These are phyloP conservation scores for Isatis tinctoria DNA, from an alignment of 345 rosid genomes.

Conservation along the genomic window DNA sequence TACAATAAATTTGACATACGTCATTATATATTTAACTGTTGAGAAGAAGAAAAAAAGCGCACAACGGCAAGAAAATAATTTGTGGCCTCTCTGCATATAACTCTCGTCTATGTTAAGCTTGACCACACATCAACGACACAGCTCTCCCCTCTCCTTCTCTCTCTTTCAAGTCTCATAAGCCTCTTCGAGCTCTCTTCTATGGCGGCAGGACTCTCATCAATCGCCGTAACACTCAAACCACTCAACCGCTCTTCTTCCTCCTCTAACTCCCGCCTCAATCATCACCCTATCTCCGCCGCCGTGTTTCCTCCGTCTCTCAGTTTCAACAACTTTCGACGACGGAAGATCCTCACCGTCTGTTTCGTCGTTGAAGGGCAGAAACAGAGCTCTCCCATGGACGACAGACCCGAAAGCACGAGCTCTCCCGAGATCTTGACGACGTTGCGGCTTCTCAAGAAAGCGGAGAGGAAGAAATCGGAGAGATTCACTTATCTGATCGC, in stretches of 20 bases:
- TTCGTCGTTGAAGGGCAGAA: neutral
- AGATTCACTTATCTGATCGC: conserved; percentile 72
- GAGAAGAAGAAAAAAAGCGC: neutral
- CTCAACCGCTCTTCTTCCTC: conserved; percentile 4
- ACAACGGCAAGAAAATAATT: too few species aligned
- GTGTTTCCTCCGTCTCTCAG: conserved; percentile 6
- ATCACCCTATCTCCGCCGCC: neutral
- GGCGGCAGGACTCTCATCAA: conserved; percentile 20
- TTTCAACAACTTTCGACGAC: neutral
- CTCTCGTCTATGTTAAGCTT: neutral
- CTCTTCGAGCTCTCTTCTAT: conserved; percentile 5
- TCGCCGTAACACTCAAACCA: conserved; percentile 10
- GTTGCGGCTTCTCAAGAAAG: conserved; percentile 41
- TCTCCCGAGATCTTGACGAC: conserved; percentile 1
- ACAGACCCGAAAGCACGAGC: neutral
- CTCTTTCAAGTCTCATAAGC: neutral
- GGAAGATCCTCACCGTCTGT: conserved; percentile 1
- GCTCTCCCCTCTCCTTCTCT: neutral
- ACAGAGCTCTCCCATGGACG: conserved; percentile 13
- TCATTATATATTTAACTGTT: too few species aligned
- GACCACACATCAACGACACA: conserved; percentile 7
- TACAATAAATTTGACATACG: too few species aligned
- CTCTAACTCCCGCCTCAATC: neutral
- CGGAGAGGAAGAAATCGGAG: conserved; percentile 67
- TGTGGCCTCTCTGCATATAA: neutral